phyloP scores from a whole-genome alignment of 495 filamentous ascomycete genomes.

The Delitschia confertaspora region DNA sequence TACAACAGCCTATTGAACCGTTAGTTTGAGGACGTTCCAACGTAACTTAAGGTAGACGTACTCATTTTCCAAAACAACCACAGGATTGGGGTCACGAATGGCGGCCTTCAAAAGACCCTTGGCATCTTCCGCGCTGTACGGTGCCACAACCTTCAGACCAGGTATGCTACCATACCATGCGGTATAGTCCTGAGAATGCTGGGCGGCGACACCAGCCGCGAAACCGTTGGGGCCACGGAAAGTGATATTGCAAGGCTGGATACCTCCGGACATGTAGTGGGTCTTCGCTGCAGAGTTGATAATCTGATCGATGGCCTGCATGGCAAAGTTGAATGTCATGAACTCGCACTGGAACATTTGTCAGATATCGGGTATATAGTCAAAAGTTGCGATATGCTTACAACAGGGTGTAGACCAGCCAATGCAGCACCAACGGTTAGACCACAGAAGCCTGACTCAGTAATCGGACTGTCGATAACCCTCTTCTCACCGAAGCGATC shows the following conservation, averaged over 20 bases:
- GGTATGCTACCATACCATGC: constrained; percentile 98
- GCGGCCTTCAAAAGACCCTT: constrained; percentile 97
- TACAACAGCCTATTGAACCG: constrained; percentile 63
- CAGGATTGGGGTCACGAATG: constrained; percentile 96
- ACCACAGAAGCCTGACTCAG: constrained; percentile 89
- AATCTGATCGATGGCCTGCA: constrained; percentile 99
- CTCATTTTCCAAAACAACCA: constrained; percentile 94
- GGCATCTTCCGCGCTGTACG: constrained; percentile 94
- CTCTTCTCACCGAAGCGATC: constrained; percentile 96
- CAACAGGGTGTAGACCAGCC: constrained; percentile 85
- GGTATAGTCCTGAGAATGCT: constrained; percentile 97
- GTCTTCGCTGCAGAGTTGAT: constrained; percentile 99
- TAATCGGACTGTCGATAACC: constrained; percentile 97
- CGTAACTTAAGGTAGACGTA: constrained; percentile 33
- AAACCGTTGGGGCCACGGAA: constrained; percentile 99
- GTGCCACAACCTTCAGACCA: constrained; percentile 89
- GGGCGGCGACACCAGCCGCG: constrained; percentile 86
- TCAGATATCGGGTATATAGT: not conserved
- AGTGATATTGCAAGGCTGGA: constrained; percentile 98
- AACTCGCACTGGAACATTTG: constrained; percentile 72
- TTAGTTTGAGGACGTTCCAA: constrained; percentile 25
- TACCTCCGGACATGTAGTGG: constrained; percentile 99
- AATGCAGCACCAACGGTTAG: constrained; percentile 89
- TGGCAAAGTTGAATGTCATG: constrained; percentile 99
- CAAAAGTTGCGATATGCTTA: constrained; percentile 41